Percentiles rank a stretch among this genome's conserved stretches.
These are phyloP conservation scores for Scutellaria minor DNA, from an alignment of 257 asterid species.

Conservation along the genomic window DNA sequence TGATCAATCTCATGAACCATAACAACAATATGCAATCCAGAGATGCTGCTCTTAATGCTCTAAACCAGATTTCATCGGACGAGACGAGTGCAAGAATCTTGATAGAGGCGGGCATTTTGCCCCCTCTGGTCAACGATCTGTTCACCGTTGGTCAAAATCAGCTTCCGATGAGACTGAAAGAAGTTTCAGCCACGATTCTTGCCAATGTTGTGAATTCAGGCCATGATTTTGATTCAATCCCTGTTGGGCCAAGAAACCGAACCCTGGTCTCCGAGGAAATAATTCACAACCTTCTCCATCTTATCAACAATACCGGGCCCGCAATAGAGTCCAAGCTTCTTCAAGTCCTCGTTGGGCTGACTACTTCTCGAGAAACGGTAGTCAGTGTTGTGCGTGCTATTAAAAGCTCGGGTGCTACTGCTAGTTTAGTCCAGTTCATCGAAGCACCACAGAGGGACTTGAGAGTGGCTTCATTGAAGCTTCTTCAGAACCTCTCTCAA, in stretches of 20 bases:
- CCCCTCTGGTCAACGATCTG: slow-evolving; percentile 87
- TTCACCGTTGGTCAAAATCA: slow-evolving; percentile 75
- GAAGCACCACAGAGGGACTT: slow-evolving; percentile 89
- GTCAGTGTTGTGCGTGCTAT: slow-evolving; percentile 76
- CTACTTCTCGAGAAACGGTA: slow-evolving; percentile 61
- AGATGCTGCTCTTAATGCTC: slow-evolving; percentile 88
- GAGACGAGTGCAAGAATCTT: slow-evolving; percentile 81
- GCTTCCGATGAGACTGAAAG: slow-evolving; percentile 77
- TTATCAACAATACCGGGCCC: slow-evolving; percentile 94
- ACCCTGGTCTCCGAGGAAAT: slow-evolving; percentile 87
- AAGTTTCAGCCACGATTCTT: slow-evolving; percentile 88
- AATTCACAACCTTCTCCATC: slow-evolving; percentile 77
- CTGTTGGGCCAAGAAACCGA: slow-evolving; percentile 72
- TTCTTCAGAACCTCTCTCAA: slow-evolving; percentile 79
- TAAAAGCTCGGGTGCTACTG: slow-evolving; percentile 82
- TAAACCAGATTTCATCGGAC: slow-evolving; percentile 84
- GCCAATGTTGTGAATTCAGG: slow-evolving; percentile 87
- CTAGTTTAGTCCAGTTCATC: slow-evolving; percentile 87
- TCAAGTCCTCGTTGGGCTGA: slow-evolving; percentile 94
- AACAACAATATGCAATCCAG: slow-evolving; percentile 58
- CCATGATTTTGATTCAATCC: slow-evolving; percentile 63
- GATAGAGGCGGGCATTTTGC: slow-evolving; percentile 88
- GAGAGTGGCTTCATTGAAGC: slow-evolving; percentile 75
- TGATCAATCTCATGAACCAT: slow-evolving; percentile 73
- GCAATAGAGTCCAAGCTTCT: slow-evolving; percentile 88